phyloP scores from a whole-genome alignment of 2,329 filamentous ascomycete genomes.

The Epichloe gansuensis region DNA sequence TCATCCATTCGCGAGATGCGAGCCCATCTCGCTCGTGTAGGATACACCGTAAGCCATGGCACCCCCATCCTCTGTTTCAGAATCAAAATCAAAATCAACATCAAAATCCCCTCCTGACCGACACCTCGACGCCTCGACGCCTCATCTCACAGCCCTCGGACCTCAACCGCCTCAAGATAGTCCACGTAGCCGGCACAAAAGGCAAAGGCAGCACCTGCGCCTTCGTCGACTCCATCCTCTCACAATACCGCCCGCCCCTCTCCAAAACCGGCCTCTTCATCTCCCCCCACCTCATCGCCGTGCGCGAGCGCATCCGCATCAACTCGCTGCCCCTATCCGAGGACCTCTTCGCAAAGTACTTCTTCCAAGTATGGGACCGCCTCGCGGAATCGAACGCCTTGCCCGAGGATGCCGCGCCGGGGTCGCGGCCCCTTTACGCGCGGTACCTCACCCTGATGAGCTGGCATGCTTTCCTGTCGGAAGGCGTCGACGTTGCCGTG shows the following conservation, averaged over 20 bases:
- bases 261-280: slow-evolving; percentile 50
- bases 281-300: slow-evolving; percentile 54
- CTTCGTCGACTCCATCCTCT: slow-evolving; percentile 50
- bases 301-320: slow-evolving; percentile 54
- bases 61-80: no score
- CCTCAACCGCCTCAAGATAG: slow-evolving; percentile 47
- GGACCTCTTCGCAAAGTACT: slow-evolving; percentile 48
- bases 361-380: slow-evolving; percentile 54
- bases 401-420: slow-evolving; percentile 22
- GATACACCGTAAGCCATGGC: slow-evolving; percentile 45
- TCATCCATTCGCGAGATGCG: slow-evolving; percentile 65
- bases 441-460: slow-evolving; percentile 53
- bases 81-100: no score
- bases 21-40: slow-evolving; percentile 62
- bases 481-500: slow-evolving; percentile 48
- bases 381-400: slow-evolving; percentile 26
- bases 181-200: slow-evolving; percentile 66
- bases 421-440: slow-evolving; percentile 41
- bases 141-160: slow-evolving; percentile 25
- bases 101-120: no score
- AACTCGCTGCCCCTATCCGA: slow-evolving; percentile 45
- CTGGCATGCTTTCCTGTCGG: slow-evolving; percentile 52
- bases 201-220: slow-evolving; percentile 64
- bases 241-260: slow-evolving; percentile 31
- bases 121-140: no score